Evolutionary conservation across 2,329 filamentous ascomycete species (phyloP).

Genomic region (Colletotrichum truncatum): DNA sequence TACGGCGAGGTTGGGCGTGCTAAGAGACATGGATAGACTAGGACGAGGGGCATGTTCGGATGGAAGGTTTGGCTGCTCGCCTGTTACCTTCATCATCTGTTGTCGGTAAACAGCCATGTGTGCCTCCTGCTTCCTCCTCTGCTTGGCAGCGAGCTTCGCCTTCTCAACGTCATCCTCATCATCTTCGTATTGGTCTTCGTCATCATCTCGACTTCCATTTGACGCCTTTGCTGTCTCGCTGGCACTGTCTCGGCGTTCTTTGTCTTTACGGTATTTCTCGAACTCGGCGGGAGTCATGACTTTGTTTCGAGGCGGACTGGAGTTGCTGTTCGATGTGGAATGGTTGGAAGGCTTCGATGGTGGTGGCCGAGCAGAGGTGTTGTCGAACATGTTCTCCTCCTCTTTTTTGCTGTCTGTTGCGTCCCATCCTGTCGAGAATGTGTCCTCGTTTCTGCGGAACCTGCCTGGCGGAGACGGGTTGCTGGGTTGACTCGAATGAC

Average conservation of each 20-base stretch:
- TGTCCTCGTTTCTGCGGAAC: slow-evolving; percentile 53
- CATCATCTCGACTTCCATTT: slow-evolving; percentile 69
- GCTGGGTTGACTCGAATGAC: slow-evolving; percentile 5
- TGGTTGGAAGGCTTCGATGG: slow-evolving; percentile 9
- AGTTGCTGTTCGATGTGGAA: slow-evolving; percentile 43
- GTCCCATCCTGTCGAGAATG: slow-evolving; percentile 40
- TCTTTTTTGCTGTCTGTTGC: slow-evolving; percentile 38
- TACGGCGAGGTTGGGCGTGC: slow-evolving; percentile 62
- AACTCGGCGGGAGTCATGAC: slow-evolving; percentile 93
- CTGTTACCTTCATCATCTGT: slow-evolving; percentile 96
- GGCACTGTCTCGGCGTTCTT: slow-evolving; percentile 64
- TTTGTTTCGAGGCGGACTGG: slow-evolving; percentile 67
- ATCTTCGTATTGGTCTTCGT: slow-evolving; percentile 74
- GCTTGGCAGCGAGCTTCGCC: slow-evolving; percentile 75
- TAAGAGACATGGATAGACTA: slow-evolving; percentile 65
- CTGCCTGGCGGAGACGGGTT: slow-evolving; percentile 33
- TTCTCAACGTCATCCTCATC: slow-evolving; percentile 85
- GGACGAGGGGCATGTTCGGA: slow-evolving; percentile 66
- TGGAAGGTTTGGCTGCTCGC: slow-evolving; percentile 66
- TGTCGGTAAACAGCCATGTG: slow-evolving; percentile 91
- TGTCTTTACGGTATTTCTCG: slow-evolving; percentile 80
- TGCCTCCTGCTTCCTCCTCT: slow-evolving; percentile 87
- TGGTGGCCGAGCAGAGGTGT: slow-evolving; percentile 45
- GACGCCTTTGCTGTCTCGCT: slow-evolving; percentile 48
- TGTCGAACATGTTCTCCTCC: slow-evolving; percentile 67